A percentile compares a stretch with the other conserved stretches of the same genome.
Evolutionary conservation across 2,329 filamentous ascomycete genomes (phyloP).

Genomic region (Diaporthe capsici): DNA sequence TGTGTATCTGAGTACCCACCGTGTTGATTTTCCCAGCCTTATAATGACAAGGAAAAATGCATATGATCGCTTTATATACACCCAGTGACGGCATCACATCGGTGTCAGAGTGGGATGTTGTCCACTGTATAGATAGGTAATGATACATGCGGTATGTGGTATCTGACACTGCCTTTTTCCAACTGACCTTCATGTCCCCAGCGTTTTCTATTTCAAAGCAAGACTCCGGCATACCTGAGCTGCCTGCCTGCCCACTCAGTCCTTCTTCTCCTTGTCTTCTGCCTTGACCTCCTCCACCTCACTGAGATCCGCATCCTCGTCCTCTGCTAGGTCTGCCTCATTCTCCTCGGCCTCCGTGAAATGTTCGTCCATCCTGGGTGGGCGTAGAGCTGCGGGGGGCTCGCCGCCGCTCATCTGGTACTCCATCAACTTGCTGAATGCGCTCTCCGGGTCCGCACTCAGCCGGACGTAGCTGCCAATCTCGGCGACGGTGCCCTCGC

Average conservation of each 20-base stretch:
- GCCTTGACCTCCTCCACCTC: constrained; percentile 42
- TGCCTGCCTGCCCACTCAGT: not conserved
- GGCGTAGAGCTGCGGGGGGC: constrained; percentile 56
- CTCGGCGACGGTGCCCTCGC: constrained; percentile 90
- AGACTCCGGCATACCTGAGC: not conserved
- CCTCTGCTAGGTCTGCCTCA: constrained; percentile 62
- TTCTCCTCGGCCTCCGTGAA: constrained; percentile 68
- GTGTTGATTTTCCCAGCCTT: too few relatives aligned
- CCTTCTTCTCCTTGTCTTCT: constrained; percentile 34
- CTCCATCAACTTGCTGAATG: constrained; percentile 97
- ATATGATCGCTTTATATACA: constrained; percentile 24
- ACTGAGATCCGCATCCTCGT: constrained; percentile 53
- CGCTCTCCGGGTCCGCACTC: constrained; percentile 79
- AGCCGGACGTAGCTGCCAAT: constrained; percentile 87
- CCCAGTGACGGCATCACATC: constrained; percentile 2
- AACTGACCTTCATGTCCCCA: not conserved
- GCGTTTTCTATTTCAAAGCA: constrained; percentile 14
- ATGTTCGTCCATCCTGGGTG: constrained; percentile 51
- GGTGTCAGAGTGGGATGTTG: constrained; percentile 17
- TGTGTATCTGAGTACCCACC: not conserved
- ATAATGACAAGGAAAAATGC: not conserved
- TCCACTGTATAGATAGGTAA: constrained; percentile 21
- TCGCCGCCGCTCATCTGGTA: constrained; percentile 97
- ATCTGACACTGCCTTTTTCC: constrained; percentile 18
- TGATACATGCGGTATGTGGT: constrained; percentile 22